phyloP scores from a whole-genome alignment of 2,329 filamentous ascomycete genomes.

The Plectosphaerella cucumerina region DNA sequence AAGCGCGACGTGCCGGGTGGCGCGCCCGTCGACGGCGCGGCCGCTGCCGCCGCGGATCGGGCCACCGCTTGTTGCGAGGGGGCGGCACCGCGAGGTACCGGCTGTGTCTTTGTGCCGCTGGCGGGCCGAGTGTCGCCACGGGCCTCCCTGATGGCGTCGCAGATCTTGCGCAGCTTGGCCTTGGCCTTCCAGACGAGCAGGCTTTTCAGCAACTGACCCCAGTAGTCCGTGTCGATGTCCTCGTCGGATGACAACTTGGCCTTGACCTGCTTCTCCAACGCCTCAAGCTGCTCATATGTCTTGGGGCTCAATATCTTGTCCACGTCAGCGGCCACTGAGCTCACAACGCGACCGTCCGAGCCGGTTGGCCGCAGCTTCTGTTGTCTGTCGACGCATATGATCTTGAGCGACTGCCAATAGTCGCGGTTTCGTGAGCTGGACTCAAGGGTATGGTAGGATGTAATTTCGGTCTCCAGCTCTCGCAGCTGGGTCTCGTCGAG shows the following conservation, averaged over 20 bases:
- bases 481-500: slow-evolving; percentile 63
- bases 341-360: slow-evolving; percentile 70
- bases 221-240: slow-evolving; percentile 94
- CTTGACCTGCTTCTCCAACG: slow-evolving; percentile 81
- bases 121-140: slow-evolving; percentile 28
- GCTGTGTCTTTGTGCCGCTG: slow-evolving; percentile 20
- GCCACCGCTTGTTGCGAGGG: too few relatives aligned
- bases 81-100: slow-evolving; percentile 3
- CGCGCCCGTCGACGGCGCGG: slow-evolving; percentile 28
- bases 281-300: slow-evolving; percentile 78
- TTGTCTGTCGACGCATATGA: slow-evolving; percentile 73
- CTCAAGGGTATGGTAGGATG: slow-evolving; percentile 76
- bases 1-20: slow-evolving; percentile 64
- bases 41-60: not conserved
- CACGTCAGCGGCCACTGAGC: slow-evolving; percentile 80
- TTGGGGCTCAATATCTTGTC: slow-evolving; percentile 85
- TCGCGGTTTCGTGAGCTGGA: slow-evolving; percentile 71
- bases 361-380: slow-evolving; percentile 58
- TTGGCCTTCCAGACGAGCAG: slow-evolving; percentile 89
- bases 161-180: slow-evolving; percentile 75
- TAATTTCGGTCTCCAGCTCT: slow-evolving; percentile 79
- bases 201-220: slow-evolving; percentile 86
- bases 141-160: slow-evolving; percentile 67
- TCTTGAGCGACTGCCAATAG: slow-evolving; percentile 89
- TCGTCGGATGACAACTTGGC: slow-evolving; percentile 84